Base-by-base conservation (phyloP, 139 green algal genomes). In the Desmodesmus armatus region DNA sequence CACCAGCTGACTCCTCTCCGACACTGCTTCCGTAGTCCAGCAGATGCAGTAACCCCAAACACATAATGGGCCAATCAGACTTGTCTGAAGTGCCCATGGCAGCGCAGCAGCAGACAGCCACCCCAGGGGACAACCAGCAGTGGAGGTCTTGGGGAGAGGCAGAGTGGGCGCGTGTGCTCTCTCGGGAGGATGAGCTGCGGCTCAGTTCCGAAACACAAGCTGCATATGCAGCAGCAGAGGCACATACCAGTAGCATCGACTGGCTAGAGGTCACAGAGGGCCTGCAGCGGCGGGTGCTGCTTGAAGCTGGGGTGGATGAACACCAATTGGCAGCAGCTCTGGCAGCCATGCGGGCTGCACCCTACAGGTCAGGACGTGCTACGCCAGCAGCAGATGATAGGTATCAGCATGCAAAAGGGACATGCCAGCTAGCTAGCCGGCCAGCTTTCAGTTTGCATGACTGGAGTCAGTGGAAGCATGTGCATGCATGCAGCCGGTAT, bases 241-340 rank as follows among this genome's bases (percentile, higher is more conserved):
- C 3, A 43, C 6, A 55, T 13, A 55, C 43, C 23, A 31, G 25
- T 15, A 65, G 65, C 47, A 79, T 19, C 13, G 79, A 85, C 79
- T 85, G 79, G 79, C 75, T 85, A 65, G 79, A 72, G 65, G 79
- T 85, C 43, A 85, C 79, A 11, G 79, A 70, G 37, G 63, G 43
- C n/a, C 79, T 85, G 65, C 79, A 85, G 79, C 44, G 47, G 40
- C 44, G 33, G 2, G 65, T 85, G 62, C 44, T 85, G 44, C 17
- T 5, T 27, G 65, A 78, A 6, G 9, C 29, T 3, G 79, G 79
- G 5, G 40, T 78, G 44, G 13, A n/a, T 3, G 9, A 31, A 2
- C 0, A 41, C 3, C 43, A 43, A 19, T 27, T 79, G 79, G 4
- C 6, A 6, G 65, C n/a, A 9, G 79, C 62, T 15, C 79, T 85